Percentiles rank a stretch among this genome's conserved stretches.
phyloP scores from a whole-genome alignment of 164 flowering plant genomes.

The Vitis labrusca region DNA sequence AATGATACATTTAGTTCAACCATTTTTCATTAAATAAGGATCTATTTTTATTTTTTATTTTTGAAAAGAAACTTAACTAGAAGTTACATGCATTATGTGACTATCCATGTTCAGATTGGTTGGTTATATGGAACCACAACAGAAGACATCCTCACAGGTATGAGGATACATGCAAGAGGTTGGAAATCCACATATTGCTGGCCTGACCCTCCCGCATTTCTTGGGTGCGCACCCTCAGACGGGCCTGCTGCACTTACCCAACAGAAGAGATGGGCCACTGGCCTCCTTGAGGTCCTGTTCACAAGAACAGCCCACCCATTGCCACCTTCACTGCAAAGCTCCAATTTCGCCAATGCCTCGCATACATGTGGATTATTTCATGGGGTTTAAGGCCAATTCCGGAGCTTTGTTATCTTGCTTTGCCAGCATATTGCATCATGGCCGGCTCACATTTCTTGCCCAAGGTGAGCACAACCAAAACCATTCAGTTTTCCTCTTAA shows the following conservation, averaged over 20 bases:
- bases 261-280: conserved; percentile 60
- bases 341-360: conserved; percentile 42
- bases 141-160: conserved; percentile 57
- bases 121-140: conserved; percentile 56
- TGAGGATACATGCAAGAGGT: conserved; percentile 48
- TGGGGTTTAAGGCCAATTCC: conserved; percentile 46
- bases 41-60: too few species aligned
- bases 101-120: conserved; percentile 39
- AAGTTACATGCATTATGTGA: too few species aligned
- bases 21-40: too few species aligned
- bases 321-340: conserved; percentile 27
- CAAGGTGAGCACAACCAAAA: conserved; percentile 24
- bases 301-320: conserved; percentile 26
- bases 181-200: conserved; percentile 32
- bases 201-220: conserved; percentile 46
- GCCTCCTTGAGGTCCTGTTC: conserved; percentile 50
- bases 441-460: conserved; percentile 53
- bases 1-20: too few species aligned
- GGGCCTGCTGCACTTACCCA: conserved; percentile 40
- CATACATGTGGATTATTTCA: conserved; percentile 19
- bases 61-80: too few species aligned
- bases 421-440: conserved; percentile 60
- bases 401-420: conserved; percentile 45
- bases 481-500: too few species aligned
- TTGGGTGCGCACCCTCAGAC: conserved; percentile 49